phyloP scores from a whole-genome alignment of 148 eudicot genomes.

The Pharnaceum exiguum region DNA sequence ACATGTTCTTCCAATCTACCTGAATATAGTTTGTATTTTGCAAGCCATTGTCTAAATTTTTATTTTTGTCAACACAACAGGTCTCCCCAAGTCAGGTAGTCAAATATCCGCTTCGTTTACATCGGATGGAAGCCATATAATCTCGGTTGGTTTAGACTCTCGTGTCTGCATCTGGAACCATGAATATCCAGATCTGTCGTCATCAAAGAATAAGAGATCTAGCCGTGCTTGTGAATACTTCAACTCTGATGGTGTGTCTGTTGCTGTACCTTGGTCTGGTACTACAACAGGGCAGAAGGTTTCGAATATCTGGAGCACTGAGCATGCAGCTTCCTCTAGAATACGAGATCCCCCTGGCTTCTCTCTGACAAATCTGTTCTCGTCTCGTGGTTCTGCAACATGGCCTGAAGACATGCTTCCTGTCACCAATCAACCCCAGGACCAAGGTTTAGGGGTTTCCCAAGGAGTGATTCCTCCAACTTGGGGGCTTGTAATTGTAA shows the following conservation, averaged over 20 bases:
- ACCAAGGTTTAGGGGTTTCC: neutral
- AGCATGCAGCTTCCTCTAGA: conserved; percentile 19
- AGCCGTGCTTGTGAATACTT: conserved; percentile 61
- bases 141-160: conserved; percentile 70
- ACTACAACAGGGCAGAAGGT: neutral
- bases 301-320: neutral
- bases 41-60: neutral
- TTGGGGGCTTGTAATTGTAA: conserved; percentile 73
- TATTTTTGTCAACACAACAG: conserved; percentile 22
- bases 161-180: conserved; percentile 65
- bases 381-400: conserved; percentile 33
- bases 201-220: conserved; percentile 35
- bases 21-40: neutral
- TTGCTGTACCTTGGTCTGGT: conserved; percentile 59
- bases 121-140: conserved; percentile 43
- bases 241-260: conserved; percentile 38
- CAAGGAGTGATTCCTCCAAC: conserved; percentile 22
- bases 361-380: conserved; percentile 44
- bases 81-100: conserved; percentile 55
- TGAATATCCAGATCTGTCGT: conserved; percentile 18
- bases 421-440: conserved; percentile 1
- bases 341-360: conserved; percentile 27
- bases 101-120: conserved; percentile 71
- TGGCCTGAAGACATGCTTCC: conserved; percentile 85
- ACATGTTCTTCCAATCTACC: too few relatives aligned